Evolutionary conservation across 2,329 filamentous ascomycete species (phyloP), one percentile per base, ranked within the genome.

Genomic region (Fusarium sp.): DNA sequence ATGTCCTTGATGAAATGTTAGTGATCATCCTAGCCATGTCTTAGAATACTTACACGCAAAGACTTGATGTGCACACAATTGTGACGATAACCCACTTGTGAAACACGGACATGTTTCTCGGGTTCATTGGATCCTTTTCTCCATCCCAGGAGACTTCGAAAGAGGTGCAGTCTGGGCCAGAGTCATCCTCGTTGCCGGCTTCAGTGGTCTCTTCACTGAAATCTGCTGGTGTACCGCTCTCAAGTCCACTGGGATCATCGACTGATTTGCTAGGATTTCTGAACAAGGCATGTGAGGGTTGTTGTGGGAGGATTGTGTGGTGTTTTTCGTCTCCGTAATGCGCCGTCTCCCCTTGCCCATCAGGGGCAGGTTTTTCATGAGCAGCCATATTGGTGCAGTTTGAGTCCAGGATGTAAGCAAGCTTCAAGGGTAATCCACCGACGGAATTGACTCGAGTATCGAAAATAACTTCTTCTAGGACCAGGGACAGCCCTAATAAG

Each of bases 1-100:
- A 94, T 94, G 96, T 64, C 92, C 94, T 42, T 29, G 27, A 6
- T 18, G 5, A 16, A 40, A 8, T 4, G 16, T 59, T 16, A 60
- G 24, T 34, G 5, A 2, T 1, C 13, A n/a, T 5, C 29, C 29
- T 1, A 31, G 29, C 29, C 6, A 59, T 38, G 35, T 27, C 34
- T 27, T 0, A 20, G 4, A 31, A n/a, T 13, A 60, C 71, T 71
- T 71, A 74, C 71, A 73, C 71, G 35, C 71, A 73, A 0, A 73
- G 45, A 60, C 67, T 71, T 11, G 71, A 68, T 8, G 66, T 38
- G 13, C 71, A 74, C 0, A 68, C 71, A 7, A 73, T 74, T 4
- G 67, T 74, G 22, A 73, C 70, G 9, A 73, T 73, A 1, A 68
- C 20, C 71, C 71, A 73, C 57, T 73, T 73, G 50, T 56, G 70